Percentiles rank a stretch among this genome's conserved stretches.
These are phyloP conservation scores for Paralagenidium karlingii DNA, from an alignment of 352 stramenopile species.

Conservation along the genomic window DNA sequence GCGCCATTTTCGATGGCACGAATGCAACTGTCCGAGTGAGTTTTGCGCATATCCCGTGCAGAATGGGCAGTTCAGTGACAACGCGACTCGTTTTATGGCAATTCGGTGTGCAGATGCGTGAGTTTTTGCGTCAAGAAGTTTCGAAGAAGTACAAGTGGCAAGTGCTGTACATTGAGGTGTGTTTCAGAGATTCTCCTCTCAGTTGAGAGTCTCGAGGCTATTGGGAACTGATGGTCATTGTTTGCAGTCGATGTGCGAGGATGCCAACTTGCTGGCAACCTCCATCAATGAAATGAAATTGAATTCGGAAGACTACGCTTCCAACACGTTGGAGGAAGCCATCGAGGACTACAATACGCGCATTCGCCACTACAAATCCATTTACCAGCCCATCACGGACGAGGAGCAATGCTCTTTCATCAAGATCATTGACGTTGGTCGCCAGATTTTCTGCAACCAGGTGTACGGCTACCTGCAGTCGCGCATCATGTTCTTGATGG, in stretches of 20 bases:
- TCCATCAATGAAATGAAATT: slow-evolving; percentile 82
- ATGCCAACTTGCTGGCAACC: slow-evolving; percentile 53
- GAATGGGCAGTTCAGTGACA: too few relatives aligned
- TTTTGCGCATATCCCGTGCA: too few relatives aligned
- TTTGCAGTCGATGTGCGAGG: slow-evolving; percentile 69
- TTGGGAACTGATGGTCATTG: slow-evolving; percentile 81
- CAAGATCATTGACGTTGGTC: slow-evolving; percentile 68
- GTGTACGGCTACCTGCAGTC: slow-evolving; percentile 79
- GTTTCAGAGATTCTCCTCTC: too few relatives aligned
- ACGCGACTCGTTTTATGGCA: background rate
- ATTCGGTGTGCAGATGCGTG: slow-evolving; percentile 17
- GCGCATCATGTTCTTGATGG: slow-evolving; percentile 92
- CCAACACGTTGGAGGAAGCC: slow-evolving; percentile 56
- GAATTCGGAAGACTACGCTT: slow-evolving; percentile 66
- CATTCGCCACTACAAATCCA: slow-evolving; percentile 65
- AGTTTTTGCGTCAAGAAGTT: slow-evolving; percentile 41
- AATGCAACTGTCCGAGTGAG: slow-evolving; percentile 66
- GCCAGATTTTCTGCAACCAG: slow-evolving; percentile 77
- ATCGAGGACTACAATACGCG: slow-evolving; percentile 61
- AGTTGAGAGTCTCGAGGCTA: too few relatives aligned
- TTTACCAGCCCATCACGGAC: slow-evolving; percentile 56
- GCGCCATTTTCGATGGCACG: slow-evolving; percentile 74
- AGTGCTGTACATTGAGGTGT: slow-evolving; percentile 4
- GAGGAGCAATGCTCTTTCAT: slow-evolving; percentile 56
- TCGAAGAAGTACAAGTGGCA: slow-evolving; percentile 57